Base-by-base conservation (phyloP, 768 basidiomycete genomes). In the Kwoniella newhampshirensis region DNA sequence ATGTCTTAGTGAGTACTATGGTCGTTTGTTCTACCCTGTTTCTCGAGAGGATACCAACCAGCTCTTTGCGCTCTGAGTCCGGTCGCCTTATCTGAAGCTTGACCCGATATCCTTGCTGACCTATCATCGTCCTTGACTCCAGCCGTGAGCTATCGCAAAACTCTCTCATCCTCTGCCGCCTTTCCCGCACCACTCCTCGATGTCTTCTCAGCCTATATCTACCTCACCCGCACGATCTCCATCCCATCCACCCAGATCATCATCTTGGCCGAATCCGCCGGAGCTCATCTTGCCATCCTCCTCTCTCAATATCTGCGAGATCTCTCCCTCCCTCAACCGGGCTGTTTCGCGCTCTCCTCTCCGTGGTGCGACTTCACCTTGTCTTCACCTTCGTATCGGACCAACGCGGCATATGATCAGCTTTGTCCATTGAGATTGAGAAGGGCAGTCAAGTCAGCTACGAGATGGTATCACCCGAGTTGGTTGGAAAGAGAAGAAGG, bases 171-270 rank as follows among this genome's bases (percentile, higher is more conserved):
- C 12, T 75, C 75, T 4, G 79, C 85, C 25, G 81, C 87, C 5
- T 91, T 90, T 78, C 88, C 88, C 0, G 79, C 86, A 0, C 86
- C 86, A 17, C 79, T 91, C 0, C 75, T 90, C 17, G 88, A 91
- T 67, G 84, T 83, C 2, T 75, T 89, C 8, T 81, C 86, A 1
- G 87, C 85, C 7, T 91, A 89, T 73, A 76, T 81, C 43, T 86
- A 89, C 71, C 84, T 89, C 20, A 79, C 86, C 35, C 51, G 61
- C 2, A 65, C 58, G 8, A 77, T 86, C 25, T 82, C 83, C 0
- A 85, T 87, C 69, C 60, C 78, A 1, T 82, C 87, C 0, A 71
- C 77, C 17, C 77, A 87, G 63, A 85, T 91, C 66, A 79, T 87
- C 52, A 47, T 89, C 20, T 79, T 79, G 18, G 89, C 88, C 2